Conservation (phyloP, 495 filamentous ascomycete species). For the Delitschia confertaspora region DNA sequence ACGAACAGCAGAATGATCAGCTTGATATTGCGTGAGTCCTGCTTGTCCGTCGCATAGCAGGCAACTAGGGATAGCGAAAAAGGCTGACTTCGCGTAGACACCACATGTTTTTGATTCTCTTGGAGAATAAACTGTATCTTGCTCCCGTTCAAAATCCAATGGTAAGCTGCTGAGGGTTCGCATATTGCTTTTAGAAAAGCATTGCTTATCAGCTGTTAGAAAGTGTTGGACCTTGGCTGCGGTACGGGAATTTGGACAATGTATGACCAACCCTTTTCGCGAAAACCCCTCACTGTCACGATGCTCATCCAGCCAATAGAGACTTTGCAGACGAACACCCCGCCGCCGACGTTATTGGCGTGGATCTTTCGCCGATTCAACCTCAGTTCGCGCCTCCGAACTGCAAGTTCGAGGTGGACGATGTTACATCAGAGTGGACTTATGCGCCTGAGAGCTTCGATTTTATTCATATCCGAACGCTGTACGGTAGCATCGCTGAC, state of each 20-base stretch:
- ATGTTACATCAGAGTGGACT: conserved; percentile 45
- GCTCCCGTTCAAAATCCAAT: conserved; percentile 12
- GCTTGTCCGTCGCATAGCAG: not conserved
- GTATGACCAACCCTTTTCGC: conserved; percentile 4
- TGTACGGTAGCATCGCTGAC: conserved; percentile 50
- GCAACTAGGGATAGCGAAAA: too few species aligned
- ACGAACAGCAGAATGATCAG: conserved; percentile 16
- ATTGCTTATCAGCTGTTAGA: conserved; percentile 1
- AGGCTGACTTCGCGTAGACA: conserved; percentile 4
- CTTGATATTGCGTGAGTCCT: conserved; percentile 10
- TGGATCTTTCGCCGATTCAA: conserved; percentile 33
- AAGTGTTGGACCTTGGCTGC: conserved; percentile 17
- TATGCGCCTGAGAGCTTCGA: conserved; percentile 49
- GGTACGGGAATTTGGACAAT: conserved; percentile 22
- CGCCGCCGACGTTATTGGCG: conserved; percentile 21
- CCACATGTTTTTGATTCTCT: conserved; percentile 14
- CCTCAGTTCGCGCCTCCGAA: conserved; percentile 41
- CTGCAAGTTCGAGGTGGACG: conserved; percentile 48
- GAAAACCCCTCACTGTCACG: not conserved
- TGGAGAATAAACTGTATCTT: conserved; percentile 21
- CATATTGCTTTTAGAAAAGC: too few species aligned
- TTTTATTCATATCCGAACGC: conserved; percentile 53
- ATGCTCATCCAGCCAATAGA: not conserved
- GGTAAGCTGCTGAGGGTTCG: too few species aligned
- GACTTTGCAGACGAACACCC: conserved; percentile 14